Evolutionary conservation across 805 yeast species (phyloP).

Genomic region (Metschnikowia noctiluminum): DNA sequence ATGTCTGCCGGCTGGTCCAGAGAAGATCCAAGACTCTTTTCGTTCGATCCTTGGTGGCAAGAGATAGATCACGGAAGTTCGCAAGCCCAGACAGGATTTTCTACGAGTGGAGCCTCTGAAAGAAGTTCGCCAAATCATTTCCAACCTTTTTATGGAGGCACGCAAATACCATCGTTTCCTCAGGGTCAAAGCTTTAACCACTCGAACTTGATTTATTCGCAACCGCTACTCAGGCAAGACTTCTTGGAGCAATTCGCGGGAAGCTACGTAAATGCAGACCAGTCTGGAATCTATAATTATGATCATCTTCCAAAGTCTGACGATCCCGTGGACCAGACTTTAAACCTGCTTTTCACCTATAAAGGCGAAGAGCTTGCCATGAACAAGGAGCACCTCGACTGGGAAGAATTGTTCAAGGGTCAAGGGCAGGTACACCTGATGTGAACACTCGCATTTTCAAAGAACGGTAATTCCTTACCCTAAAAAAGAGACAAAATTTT

Average conservation of each 20-base stretch:
- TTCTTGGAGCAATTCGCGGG: not conserved
- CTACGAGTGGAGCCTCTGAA: too few species aligned
- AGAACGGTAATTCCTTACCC: too few species aligned
- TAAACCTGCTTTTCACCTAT: slow-evolving; percentile 14
- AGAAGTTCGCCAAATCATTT: too few species aligned
- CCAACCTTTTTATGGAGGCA: not conserved
- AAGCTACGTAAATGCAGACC: not conserved
- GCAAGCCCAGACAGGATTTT: too few species aligned
- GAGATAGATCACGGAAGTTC: too few species aligned
- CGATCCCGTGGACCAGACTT: slow-evolving; percentile 7
- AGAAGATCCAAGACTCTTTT: too few species aligned
- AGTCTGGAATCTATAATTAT: not conserved
- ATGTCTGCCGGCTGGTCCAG: too few species aligned
- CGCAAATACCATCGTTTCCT: not conserved
- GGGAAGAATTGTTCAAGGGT: slow-evolving; percentile 13
- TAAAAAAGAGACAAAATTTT: too few species aligned
- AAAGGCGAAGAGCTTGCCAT: slow-evolving; percentile 14
- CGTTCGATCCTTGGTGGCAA: too few species aligned
- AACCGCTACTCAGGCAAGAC: not conserved
- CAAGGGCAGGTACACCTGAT: too few species aligned
- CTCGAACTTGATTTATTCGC: too few species aligned
- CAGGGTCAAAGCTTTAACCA: not conserved
- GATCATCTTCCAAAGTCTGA: slow-evolving; percentile 4
- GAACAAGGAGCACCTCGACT: slow-evolving; percentile 6
- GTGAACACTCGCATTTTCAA: too few species aligned